Evolutionary conservation across 169 alveolate genomes (phyloP).

Genomic region (Eimeria necatrix): DNA sequence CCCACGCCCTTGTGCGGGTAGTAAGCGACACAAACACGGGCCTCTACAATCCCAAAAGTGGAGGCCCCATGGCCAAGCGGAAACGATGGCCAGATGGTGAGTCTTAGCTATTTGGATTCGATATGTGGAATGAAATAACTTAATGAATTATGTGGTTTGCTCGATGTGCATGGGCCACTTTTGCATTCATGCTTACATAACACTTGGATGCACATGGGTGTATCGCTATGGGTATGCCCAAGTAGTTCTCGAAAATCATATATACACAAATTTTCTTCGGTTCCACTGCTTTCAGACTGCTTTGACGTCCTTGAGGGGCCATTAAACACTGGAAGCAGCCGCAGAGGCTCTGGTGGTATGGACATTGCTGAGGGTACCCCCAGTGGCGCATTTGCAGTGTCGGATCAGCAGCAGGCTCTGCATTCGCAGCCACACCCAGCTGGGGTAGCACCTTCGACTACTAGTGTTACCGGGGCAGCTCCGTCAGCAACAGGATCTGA

Average conservation of each 20-base stretch:
- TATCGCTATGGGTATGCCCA: no score
- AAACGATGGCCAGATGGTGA: slow-evolving; percentile 46
- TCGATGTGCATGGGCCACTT: background rate
- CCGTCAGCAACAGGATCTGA: slow-evolving; percentile 17
- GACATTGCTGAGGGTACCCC: background rate
- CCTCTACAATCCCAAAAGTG: background rate
- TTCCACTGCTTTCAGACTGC: background rate
- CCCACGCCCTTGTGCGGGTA: slow-evolving; percentile 71
- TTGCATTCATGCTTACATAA: no score
- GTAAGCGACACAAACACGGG: slow-evolving; percentile 72
- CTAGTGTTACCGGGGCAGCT: slow-evolving; percentile 4
- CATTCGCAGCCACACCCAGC: background rate
- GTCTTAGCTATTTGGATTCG: background rate
- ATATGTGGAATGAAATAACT: background rate
- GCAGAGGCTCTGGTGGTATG: background rate
- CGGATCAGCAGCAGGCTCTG: background rate
- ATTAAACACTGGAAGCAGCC: background rate
- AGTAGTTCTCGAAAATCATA: no score
- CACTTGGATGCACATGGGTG: no score
- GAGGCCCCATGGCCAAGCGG: slow-evolving; percentile 52
- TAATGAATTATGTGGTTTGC: background rate
- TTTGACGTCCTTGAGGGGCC: slow-evolving; percentile 22
- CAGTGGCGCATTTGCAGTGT: background rate
- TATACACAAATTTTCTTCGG: background rate
- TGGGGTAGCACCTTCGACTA: background rate